Evolutionary conservation across 2,329 filamentous ascomycete species (phyloP), one percentile per base, ranked within the genome.

Genomic region (Alternaria gansuensis): DNA sequence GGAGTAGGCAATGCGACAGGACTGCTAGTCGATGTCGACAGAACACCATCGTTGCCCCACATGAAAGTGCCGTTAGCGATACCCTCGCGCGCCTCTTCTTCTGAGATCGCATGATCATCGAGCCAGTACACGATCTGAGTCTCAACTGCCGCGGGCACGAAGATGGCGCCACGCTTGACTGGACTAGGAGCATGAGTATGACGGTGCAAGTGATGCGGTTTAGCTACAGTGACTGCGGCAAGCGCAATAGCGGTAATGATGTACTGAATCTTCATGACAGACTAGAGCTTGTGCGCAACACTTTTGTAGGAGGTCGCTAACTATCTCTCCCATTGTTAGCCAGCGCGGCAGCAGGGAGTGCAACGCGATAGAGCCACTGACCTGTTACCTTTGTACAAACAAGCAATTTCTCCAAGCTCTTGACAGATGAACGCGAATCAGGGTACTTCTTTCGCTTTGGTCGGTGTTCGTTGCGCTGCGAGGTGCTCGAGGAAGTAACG

Each of bases 101-200:
- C 79, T 52, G 82, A 81, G 67, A 96, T 84, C 33, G 80, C 63
- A 71, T 87, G 69, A 60, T 88, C 89, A 60, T 90, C 86, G 53
- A 93, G 81, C 74, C 89, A 84, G 79, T 93, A 97, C 56, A 89
- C 84, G 55, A 88, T 86, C 67, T 88, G 85, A 51, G 87, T 88
- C 31, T 84, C 81, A 50, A 88, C 83, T 54, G 84, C 83, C 53
- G 86, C 84, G 56, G 84, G 81, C 48, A 82, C 79, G 34, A 80
- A 70, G 10, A 70, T 59, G 82, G 82, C 78, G 60, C 65, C 68
- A 59, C 85, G 82, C 79, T 85, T 86, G 63, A 81, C 61, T 14
- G 67, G 44, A 14, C 39, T 50, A 40, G 65, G 64, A 34, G 54
- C 84, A 68, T 81, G 83, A 37, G 51, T 84, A 67, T 80, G 83